Evolutionary conservation across 1,284 basidiomycete genomes (phyloP).

Genomic region (Singerocomus inundabilis): DNA sequence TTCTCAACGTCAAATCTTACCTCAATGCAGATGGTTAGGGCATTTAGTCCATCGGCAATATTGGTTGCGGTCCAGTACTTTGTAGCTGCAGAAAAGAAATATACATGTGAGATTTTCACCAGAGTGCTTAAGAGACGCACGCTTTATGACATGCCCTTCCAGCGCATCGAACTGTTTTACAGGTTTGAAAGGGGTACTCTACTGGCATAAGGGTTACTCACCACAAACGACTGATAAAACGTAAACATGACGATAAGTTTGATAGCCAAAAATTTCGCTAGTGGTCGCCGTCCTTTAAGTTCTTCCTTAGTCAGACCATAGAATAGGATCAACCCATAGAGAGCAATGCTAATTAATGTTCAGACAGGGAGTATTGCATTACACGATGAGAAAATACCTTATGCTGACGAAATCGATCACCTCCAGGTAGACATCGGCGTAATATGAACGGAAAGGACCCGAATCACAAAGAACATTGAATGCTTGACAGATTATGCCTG

Average conservation of each 20-base stretch:
- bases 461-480: constrained; percentile 66
- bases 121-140: constrained; percentile 31
- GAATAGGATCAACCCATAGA: constrained; percentile 80
- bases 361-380: not conserved
- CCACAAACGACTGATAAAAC: constrained; percentile 75
- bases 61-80: constrained; percentile 78
- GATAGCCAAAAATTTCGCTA: constrained; percentile 81
- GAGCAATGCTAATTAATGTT: constrained; percentile 52
- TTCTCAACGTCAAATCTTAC: constrained; percentile 35
- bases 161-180: constrained; percentile 53
- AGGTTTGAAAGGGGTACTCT: not conserved
- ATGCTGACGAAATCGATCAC: constrained; percentile 77
- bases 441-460: constrained; percentile 57
- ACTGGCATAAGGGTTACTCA: constrained; percentile 35
- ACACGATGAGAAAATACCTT: constrained; percentile 45
- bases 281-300: constrained; percentile 68
- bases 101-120: not conserved
- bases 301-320: constrained; percentile 80
- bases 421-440: constrained; percentile 70
- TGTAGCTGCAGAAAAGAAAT: constrained; percentile 45
- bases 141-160: constrained; percentile 60
- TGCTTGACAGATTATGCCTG: constrained; percentile 72
- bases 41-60: constrained; percentile 79
- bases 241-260: constrained; percentile 87
- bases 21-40: constrained; percentile 81